A percentile compares a stretch with the other conserved stretches of the same genome.
Conservation (phyloP, 1,284 basidiomycete species). For the Grifola frondosa region DNA sequence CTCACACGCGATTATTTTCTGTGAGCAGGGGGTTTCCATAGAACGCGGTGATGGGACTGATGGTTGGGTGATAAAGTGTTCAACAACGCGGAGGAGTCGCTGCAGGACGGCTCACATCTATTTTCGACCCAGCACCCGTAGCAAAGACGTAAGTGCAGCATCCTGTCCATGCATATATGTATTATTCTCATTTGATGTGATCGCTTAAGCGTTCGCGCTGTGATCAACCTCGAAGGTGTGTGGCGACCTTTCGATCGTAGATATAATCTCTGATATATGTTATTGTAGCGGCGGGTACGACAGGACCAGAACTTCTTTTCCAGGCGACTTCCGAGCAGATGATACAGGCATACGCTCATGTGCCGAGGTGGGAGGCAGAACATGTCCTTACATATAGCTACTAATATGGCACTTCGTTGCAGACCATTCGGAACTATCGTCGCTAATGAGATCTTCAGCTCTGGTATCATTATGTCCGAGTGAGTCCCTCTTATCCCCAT, state of each 20-base stretch:
- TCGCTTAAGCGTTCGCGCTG: constrained; percentile 72
- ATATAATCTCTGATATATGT: not conserved
- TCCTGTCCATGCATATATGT: not conserved
- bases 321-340: constrained; percentile 95
- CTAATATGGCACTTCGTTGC: not conserved
- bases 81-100: constrained; percentile 91
- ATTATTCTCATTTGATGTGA: not conserved
- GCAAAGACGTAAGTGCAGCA: constrained; percentile 67
- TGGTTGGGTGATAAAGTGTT: constrained; percentile 60
- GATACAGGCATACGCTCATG: constrained; percentile 87
- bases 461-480: constrained; percentile 91
- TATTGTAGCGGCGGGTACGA: constrained; percentile 76
- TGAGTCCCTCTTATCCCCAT: constrained; percentile 38
- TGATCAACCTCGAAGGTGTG: constrained; percentile 88
- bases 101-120: constrained; percentile 95
- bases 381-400: constrained; percentile 1
- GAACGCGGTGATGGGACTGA: too few species aligned
- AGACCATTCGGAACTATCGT: constrained; percentile 90
- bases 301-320: constrained; percentile 89
- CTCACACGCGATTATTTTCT: constrained; percentile 80
- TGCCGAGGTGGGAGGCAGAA: constrained; percentile 58
- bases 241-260: not conserved
- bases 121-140: constrained; percentile 86
- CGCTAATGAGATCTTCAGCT: constrained; percentile 93
- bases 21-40: constrained; percentile 45